Evolutionary conservation across 2,329 filamentous ascomycete genomes (phyloP), one percentile per base, ranked within the genome.

Genomic region (Ophiostoma piceae): DNA sequence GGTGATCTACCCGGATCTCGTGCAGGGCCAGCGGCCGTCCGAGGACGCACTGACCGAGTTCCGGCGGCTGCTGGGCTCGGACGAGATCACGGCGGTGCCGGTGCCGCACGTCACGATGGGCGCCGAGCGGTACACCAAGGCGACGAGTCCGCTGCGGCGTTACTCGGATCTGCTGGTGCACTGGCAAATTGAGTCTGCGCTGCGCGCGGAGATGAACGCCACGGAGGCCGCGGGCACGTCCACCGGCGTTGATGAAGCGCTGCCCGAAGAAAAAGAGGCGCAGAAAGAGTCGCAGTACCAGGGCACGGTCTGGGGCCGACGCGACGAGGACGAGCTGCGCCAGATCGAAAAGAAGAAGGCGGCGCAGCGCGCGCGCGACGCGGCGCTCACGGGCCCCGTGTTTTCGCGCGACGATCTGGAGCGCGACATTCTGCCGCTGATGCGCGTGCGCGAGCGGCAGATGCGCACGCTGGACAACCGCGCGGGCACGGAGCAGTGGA

Each of bases 111-210:
- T 85, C 71, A 80, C 84, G 64, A 81, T 90, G 71, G 88, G 88
- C 22, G 75, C 85, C 1, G 82, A 86, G 69, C 84, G 85, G 79
- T 89, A 90, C 76, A 80, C 85, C 71, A 89, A 88, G 73, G 84
- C 84, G 54, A 90, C 88, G 8, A 88, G 85, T 67, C 88, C 88
- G 22, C 81, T 91, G n/a, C 86, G 88, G 43, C 84, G 88, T 62
- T 90, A 84, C 77, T 78, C 81, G 5, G 88, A 91, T 76, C 78
- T 90, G 66, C 76, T 90, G 41, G 82, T 85, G 1, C 88, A 90
- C 78, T 90, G 87, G 86, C 88, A 90, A 76, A 85, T 90, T 72
- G 84, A 89, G 74, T 84, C 84, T 2, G 83, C 85, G 11, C 78
- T 90, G 41, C 74, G 80, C 9, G 79, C 82, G 73, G 83, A 85